phyloP scores from a whole-genome alignment of 2,329 filamentous ascomycete species.

The Paradendryphiella salina region DNA sequence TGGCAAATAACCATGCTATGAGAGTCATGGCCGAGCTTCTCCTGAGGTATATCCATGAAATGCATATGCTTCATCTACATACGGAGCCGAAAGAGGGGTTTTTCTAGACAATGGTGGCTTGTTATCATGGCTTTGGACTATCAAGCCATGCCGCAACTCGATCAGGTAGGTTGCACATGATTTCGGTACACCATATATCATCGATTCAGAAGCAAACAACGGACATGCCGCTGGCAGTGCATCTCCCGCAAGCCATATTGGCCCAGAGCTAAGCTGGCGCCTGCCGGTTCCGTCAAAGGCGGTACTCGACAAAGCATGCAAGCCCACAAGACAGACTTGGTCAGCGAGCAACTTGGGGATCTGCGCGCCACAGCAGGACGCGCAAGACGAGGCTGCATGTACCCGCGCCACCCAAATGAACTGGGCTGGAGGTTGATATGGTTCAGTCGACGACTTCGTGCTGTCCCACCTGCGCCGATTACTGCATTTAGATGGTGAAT shows the following conservation, averaged over 20 bases:
- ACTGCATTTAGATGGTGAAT: no score
- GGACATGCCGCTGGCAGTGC: constrained; percentile 18
- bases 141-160: constrained; percentile 16
- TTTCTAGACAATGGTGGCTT: constrained; percentile 11
- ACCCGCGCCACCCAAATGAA: constrained; percentile 32
- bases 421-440: constrained; percentile 29
- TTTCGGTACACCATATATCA: constrained; percentile 14
- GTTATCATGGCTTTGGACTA: constrained; percentile 16
- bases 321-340: constrained; percentile 17
- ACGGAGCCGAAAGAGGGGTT: constrained; percentile 6
- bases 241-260: constrained; percentile 25
- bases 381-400: constrained; percentile 41
- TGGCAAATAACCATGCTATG: not conserved
- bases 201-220: constrained; percentile 26
- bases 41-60: constrained; percentile 14
- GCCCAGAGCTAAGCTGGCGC: constrained; percentile 15
- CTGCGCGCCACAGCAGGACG: constrained; percentile 24
- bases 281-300: constrained; percentile 23
- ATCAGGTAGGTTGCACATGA: constrained; percentile 32
- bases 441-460: constrained; percentile 26
- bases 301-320: constrained; percentile 23
- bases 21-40: constrained; percentile 32
- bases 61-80: not conserved
- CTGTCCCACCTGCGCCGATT: constrained; percentile 21
- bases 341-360: constrained; percentile 15